A percentile compares a stretch with the other conserved stretches of the same genome.
phyloP scores from a whole-genome alignment of 305 asterid species.

The Fraxinus xanthoxyloides region DNA sequence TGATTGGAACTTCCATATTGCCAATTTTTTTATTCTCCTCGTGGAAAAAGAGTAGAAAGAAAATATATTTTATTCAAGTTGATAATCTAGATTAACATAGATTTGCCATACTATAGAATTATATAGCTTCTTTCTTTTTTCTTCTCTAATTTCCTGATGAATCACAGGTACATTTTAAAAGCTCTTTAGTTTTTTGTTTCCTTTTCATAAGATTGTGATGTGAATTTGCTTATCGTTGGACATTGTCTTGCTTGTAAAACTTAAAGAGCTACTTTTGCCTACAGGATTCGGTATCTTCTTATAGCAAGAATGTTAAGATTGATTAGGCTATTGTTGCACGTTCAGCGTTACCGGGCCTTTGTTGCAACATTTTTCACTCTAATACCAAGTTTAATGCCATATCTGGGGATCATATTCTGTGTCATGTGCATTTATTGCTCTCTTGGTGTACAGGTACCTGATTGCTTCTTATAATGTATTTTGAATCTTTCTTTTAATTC shows the following conservation, averaged over 20 bases:
- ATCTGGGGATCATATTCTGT: slow-evolving; percentile 88
- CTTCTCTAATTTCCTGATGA: not conserved
- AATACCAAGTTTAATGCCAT: slow-evolving; percentile 96
- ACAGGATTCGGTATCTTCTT: slow-evolving; percentile 98
- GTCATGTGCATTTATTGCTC: slow-evolving; percentile 91
- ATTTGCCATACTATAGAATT: not conserved
- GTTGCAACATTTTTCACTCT: slow-evolving; percentile 92
- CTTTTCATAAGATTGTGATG: not conserved
- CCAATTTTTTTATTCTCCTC: not conserved
- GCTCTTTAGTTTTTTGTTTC: not conserved
- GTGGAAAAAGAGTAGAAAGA: not conserved
- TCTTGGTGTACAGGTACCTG: slow-evolving; percentile 80
- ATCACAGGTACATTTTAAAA: not conserved
- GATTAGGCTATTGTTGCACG: slow-evolving; percentile 91
- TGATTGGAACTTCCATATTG: not conserved
- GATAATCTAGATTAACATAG: not conserved
- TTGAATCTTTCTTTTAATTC: slow-evolving; percentile 8
- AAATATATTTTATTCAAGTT: not conserved
- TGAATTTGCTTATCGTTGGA: not conserved
- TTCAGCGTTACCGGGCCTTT: slow-evolving; percentile 83
- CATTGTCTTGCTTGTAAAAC: not conserved
- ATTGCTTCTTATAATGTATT: slow-evolving; percentile 12
- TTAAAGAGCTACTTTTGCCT: not conserved
- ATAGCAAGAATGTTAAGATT: slow-evolving; percentile 92
- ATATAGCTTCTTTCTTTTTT: not conserved